Evolutionary conservation across 2,329 filamentous ascomycete genomes (phyloP).

Genomic region (Emydomyces testavorans): DNA sequence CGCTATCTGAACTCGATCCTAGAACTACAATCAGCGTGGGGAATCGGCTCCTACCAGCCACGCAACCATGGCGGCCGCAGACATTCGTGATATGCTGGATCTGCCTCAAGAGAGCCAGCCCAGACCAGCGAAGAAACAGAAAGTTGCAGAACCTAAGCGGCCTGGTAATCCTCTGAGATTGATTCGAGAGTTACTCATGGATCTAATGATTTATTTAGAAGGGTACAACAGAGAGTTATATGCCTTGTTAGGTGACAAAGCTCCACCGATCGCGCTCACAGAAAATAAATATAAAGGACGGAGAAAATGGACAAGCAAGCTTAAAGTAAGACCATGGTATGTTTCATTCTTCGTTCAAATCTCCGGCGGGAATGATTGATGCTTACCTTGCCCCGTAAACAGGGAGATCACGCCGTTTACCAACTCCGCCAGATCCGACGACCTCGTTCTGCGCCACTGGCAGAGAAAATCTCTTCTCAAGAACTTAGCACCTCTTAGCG

Average conservation of each 20-base stretch:
- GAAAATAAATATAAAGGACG: constrained; percentile 44
- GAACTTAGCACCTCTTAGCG: constrained; percentile 24
- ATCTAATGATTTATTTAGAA: constrained; percentile 25
- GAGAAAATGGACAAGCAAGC: constrained; percentile 38
- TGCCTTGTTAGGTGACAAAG: constrained; percentile 41
- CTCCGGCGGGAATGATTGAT: constrained; percentile 46
- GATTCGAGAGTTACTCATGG: not conserved
- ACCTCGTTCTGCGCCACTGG: constrained; percentile 69
- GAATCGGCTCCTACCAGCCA: not conserved
- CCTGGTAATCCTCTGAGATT: constrained; percentile 36
- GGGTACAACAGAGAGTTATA: constrained; percentile 42
- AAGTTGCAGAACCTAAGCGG: constrained; percentile 46
- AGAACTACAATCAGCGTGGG: not conserved
- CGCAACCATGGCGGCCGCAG: constrained; percentile 46
- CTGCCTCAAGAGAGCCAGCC: constrained; percentile 48
- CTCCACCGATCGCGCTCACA: constrained; percentile 42
- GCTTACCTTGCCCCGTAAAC: constrained; percentile 28
- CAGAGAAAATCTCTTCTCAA: constrained; percentile 48
- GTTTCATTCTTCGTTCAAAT: constrained; percentile 43
- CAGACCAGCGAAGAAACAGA: constrained; percentile 63
- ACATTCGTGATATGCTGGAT: constrained; percentile 81
- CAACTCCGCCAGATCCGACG: constrained; percentile 65
- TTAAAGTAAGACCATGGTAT: constrained; percentile 36
- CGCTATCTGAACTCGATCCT: not conserved
- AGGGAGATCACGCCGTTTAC: constrained; percentile 62